A percentile compares a stretch with the other conserved stretches of the same genome.
These are phyloP conservation scores for Ophioceras dolichostomum DNA, from an alignment of 2,329 filamentous ascomycete genomes.

Conservation along the genomic window DNA sequence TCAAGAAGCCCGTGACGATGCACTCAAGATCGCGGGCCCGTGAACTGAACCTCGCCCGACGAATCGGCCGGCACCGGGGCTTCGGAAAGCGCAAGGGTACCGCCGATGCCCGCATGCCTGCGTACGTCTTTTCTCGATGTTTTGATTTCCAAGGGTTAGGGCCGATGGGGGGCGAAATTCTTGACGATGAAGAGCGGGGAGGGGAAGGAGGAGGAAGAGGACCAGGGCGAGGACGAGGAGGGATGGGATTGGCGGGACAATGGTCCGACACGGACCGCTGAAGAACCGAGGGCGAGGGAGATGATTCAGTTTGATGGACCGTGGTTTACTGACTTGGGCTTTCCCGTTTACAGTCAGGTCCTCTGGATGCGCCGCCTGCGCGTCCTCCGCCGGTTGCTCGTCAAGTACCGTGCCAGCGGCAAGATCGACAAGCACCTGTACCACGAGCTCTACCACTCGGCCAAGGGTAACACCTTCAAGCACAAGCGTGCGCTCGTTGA, in stretches of 20 bases:
- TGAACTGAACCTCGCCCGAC: constrained; percentile 85
- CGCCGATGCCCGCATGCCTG: constrained; percentile 97
- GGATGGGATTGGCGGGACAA: neutral
- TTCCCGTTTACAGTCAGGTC: constrained; percentile 62
- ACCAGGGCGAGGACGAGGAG: neutral
- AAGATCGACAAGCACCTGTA: constrained; percentile 99
- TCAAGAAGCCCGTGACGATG: constrained; percentile 99
- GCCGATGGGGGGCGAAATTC: too few species aligned
- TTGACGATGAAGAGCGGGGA: too few species aligned
- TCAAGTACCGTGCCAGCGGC: constrained; percentile 99
- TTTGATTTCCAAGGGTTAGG: neutral
- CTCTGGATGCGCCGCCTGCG: constrained; percentile 99
- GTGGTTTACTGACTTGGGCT: too few species aligned
- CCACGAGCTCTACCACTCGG: constrained; percentile 99
- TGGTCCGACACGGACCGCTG: too few species aligned
- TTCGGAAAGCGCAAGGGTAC: constrained; percentile 99
- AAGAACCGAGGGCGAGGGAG: too few species aligned
- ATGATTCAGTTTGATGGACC: too few species aligned
- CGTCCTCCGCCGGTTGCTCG: constrained; percentile 95
- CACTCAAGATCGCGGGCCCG: constrained; percentile 96
- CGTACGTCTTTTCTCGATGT: constrained; percentile 44
- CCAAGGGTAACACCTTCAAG: constrained; percentile 99
- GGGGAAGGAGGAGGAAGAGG: too few species aligned
- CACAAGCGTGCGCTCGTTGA: constrained; percentile 99
- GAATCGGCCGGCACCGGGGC: constrained; percentile 94